Base-by-base conservation (phyloP, 768 basidiomycete genomes). In the Lactarius pseudohatsudake region DNA sequence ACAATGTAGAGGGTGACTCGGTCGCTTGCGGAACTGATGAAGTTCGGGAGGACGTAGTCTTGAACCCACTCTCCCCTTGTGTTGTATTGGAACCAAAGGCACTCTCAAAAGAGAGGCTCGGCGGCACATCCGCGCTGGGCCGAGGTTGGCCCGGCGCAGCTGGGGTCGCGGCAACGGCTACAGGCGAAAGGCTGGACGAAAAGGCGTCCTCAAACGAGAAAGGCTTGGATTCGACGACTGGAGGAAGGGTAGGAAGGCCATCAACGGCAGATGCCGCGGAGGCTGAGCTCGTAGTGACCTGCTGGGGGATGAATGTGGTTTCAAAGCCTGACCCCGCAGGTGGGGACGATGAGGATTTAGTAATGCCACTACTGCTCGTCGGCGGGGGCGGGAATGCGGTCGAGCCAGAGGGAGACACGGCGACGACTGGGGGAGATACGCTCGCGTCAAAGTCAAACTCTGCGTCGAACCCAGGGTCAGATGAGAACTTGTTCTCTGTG, bases 391-490 rank as follows among this genome's bases (percentile, higher is more conserved):
- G 60, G 41, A 68, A 45, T 11, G 68, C 62, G 3, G 67, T 54
- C 22, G 70, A 41, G 26, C 10, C 30, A 20, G 64, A 59, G 30
- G 62, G 20, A 26, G 67, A 50, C 20, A 28, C 26, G 22, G 40
- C 45, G 2, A 54, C 32, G 22, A 28, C 45, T 20, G 68, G 64
- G 3, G 59, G 45, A 38, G 50, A 63, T 13, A 36, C 15, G 26
- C 38, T 53, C 15, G 32, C 32, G n/a, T 67, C 71, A 64, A 88
- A 88, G 75, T 91, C 89, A 72, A 92, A 91, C 66, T 84, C 81
- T 69, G 86, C 84, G 28, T 86, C 86, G 68, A 87, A 87, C 20
- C 77, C 84, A 55, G 84, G 79, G 62, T 89, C 89, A 63, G 93
- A 92, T 4, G 86, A 81, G 70, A 91, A 85, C 28, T 76, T 72